These are phyloP conservation scores for Aspergillus thermomutatus DNA, from an alignment of 2,329 filamentous ascomycete species.

Conservation along the genomic window DNA sequence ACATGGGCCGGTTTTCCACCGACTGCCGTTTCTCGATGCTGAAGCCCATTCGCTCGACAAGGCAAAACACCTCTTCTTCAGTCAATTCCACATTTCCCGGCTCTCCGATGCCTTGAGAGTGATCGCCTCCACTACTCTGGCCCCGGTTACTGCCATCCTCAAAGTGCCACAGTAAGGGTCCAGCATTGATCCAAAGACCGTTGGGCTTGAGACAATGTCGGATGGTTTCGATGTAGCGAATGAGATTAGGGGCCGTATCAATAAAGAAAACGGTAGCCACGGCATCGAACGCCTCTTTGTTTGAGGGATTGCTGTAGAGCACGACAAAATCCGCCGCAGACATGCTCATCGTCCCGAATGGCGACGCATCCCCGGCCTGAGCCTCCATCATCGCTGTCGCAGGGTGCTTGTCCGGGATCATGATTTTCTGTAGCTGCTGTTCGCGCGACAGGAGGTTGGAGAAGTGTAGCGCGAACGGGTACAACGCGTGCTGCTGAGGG, in stretches of 20 bases:
- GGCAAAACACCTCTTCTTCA: slow-evolving; percentile 77
- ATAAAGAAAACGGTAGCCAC: slow-evolving; percentile 94
- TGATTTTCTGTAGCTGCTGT: slow-evolving; percentile 71
- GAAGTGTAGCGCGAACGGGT: slow-evolving; percentile 83
- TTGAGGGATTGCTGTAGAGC: slow-evolving; percentile 67
- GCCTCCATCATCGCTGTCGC: slow-evolving; percentile 51
- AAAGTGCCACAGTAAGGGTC: slow-evolving; percentile 93
- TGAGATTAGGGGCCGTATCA: slow-evolving; percentile 90
- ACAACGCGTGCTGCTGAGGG: slow-evolving; percentile 66
- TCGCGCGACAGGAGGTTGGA: slow-evolving; percentile 74
- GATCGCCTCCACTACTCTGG: slow-evolving; percentile 16
- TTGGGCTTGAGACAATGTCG: slow-evolving; percentile 70
- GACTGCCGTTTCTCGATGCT: slow-evolving; percentile 61
- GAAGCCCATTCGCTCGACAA: slow-evolving; percentile 76
- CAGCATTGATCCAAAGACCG: slow-evolving; percentile 84
- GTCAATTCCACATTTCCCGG: slow-evolving; percentile 87
- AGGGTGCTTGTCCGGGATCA: slow-evolving; percentile 78
- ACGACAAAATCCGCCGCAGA: slow-evolving; percentile 87
- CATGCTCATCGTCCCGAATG: slow-evolving; percentile 79
- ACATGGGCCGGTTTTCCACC: slow-evolving; percentile 52
- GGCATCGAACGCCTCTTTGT: slow-evolving; percentile 67
- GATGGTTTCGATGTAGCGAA: slow-evolving; percentile 85
- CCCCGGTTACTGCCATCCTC: slow-evolving; percentile 53
- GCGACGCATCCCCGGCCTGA: slow-evolving; percentile 22
- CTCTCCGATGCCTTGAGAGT: slow-evolving; percentile 69